A percentile compares a stretch with the other conserved stretches of the same genome.
These are phyloP conservation scores for Knufia fluminis DNA, from an alignment of 2,329 filamentous ascomycete species.

Conservation along the genomic window DNA sequence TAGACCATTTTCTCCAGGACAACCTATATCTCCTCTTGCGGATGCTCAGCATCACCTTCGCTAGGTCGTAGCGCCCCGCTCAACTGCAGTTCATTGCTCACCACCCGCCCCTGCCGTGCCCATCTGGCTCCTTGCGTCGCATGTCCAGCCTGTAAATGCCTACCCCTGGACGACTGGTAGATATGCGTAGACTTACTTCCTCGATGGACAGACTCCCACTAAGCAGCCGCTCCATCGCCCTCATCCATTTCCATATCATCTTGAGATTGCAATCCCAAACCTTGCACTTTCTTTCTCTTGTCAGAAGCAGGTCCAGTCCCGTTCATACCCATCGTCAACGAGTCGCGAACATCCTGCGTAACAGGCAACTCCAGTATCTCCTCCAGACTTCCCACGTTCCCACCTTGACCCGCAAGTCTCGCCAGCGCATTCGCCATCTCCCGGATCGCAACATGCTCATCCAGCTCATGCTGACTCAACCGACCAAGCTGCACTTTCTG, in stretches of 20 bases:
- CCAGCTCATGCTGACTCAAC: constrained; percentile 43
- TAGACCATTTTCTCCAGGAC: no score
- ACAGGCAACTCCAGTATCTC: constrained; percentile 8
- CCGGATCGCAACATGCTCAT: constrained; percentile 63
- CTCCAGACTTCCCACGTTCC: neutral
- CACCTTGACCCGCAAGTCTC: neutral
- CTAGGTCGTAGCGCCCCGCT: no score
- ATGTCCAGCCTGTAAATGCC: neutral
- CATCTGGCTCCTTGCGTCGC: no score
- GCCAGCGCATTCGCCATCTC: constrained; percentile 52
- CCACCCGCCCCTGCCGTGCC: no score
- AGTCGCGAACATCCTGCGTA: neutral
- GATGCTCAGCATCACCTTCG: no score
- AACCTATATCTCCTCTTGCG: no score
- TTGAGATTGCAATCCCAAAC: neutral
- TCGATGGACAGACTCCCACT: constrained; percentile 9
- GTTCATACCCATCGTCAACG: neutral
- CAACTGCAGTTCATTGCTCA: no score
- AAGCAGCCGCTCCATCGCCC: neutral
- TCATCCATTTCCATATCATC: neutral
- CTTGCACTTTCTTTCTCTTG: neutral
- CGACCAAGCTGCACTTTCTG: constrained; percentile 50
- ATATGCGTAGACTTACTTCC: neutral
- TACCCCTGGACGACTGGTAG: neutral
- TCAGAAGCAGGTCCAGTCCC: neutral